phyloP scores from a whole-genome alignment of 495 filamentous ascomycete genomes.

The Amorphotheca resinae region DNA sequence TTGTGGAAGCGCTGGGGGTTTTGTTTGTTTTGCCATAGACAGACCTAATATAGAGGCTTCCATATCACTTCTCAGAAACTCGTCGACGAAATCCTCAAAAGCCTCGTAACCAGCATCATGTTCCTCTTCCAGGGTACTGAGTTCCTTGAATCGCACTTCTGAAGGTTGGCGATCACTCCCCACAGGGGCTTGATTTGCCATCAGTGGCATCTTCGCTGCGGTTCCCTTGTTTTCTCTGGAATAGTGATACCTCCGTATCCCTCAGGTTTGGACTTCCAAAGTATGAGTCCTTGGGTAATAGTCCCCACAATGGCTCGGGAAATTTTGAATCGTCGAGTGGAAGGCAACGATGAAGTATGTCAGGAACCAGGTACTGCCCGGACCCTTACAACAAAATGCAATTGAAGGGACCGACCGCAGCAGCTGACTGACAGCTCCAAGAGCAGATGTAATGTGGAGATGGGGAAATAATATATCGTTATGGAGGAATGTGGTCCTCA shows the following conservation, averaged over 20 bases:
- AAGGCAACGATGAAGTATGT: too few species aligned
- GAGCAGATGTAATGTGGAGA: too few species aligned
- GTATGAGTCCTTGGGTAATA: too few species aligned
- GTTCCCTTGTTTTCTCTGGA: background rate
- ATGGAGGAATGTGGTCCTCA: too few species aligned
- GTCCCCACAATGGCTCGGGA: too few species aligned
- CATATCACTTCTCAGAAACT: constrained; percentile 15
- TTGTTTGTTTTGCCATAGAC: constrained; percentile 7
- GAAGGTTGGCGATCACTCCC: background rate
- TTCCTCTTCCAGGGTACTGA: constrained; percentile 1
- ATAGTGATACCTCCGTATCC: too few species aligned
- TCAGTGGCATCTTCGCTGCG: background rate
- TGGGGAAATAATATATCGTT: too few species aligned
- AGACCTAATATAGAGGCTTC: constrained; percentile 15
- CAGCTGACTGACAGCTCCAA: too few species aligned
- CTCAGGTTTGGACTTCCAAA: background rate
- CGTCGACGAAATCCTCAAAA: constrained; percentile 12
- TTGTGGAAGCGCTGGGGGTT: constrained; percentile 13
- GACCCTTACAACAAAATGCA: too few species aligned
- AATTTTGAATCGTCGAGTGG: too few species aligned
- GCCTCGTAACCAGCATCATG: constrained; percentile 9
- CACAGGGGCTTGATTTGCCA: background rate
- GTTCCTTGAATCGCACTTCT: background rate
- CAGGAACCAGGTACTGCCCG: too few species aligned
- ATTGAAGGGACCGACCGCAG: too few species aligned